Conservation (phyloP, 2,329 filamentous ascomycete genomes). For the Colletotrichum sp. region DNA sequence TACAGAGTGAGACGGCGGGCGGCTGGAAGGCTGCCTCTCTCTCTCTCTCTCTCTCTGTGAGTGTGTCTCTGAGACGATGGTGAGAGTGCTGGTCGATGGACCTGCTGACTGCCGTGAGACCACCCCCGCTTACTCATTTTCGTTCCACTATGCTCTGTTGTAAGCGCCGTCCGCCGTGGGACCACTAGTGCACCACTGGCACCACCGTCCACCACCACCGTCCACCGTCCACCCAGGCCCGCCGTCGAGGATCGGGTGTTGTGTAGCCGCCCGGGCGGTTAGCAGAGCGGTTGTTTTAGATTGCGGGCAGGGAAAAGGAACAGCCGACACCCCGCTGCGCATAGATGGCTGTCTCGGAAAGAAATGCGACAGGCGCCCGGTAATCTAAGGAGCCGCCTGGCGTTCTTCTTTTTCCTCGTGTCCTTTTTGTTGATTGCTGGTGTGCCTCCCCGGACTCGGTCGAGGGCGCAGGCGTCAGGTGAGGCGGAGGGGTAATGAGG, state of each 20-base stretch:
- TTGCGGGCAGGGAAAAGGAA: neutral
- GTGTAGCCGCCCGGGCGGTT: conserved; percentile 23
- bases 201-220: neutral
- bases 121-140: neutral
- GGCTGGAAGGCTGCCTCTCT: neutral
- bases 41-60: neutral
- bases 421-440: neutral
- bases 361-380: conserved; percentile 9
- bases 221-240: neutral
- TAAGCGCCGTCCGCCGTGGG: conserved; percentile 15
- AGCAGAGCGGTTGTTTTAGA: conserved; percentile 13
- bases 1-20: conserved; percentile 7
- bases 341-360: neutral
- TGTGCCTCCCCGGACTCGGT: neutral
- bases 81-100: neutral
- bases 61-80: neutral
- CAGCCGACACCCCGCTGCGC: neutral
- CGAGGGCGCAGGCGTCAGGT: neutral
- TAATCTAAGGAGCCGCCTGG: conserved; percentile 14
- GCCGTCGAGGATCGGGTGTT: neutral
- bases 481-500: neutral
- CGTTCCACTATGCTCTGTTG: neutral
- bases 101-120: neutral
- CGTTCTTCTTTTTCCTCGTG: neutral
- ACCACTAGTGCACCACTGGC: neutral